Conservation (phyloP, 2,329 filamentous ascomycete genomes). For the Alternaria longipes region DNA sequence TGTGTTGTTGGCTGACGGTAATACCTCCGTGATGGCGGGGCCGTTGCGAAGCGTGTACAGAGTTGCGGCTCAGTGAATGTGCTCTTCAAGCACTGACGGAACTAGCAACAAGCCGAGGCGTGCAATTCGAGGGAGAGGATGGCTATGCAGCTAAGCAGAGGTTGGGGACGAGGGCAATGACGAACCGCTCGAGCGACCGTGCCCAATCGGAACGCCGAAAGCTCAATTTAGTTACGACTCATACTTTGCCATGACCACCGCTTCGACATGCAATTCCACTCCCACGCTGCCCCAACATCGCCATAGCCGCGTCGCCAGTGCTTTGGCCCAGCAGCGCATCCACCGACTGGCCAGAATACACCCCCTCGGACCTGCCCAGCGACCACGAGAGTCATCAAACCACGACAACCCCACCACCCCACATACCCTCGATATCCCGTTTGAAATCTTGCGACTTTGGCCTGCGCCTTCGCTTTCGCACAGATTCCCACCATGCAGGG, state of each 20-base stretch:
- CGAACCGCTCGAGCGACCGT: conserved; percentile 19
- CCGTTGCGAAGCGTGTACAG: background rate
- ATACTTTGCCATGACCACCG: conserved; percentile 6
- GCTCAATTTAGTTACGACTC: conserved; percentile 20
- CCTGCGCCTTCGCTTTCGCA: background rate
- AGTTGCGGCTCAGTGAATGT: background rate
- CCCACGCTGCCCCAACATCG: background rate
- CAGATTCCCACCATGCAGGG: conserved; percentile 35
- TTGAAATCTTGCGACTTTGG: conserved; percentile 3
- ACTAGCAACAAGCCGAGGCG: conserved; percentile 15
- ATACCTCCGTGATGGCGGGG: background rate
- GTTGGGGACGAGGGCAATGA: conserved; percentile 49
- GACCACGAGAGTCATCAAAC: conserved; percentile 2
- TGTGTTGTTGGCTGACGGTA: conserved; percentile 1
- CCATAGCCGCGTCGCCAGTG: background rate
- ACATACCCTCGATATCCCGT: conserved; percentile 15
- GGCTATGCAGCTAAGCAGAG: conserved; percentile 10
- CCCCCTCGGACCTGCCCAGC: background rate
- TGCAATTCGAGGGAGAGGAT: background rate
- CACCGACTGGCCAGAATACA: background rate
- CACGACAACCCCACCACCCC: conserved; percentile 32
- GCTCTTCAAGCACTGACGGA: conserved; percentile 1
- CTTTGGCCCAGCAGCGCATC: background rate
- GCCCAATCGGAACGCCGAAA: conserved; percentile 19
- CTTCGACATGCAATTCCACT: conserved; percentile 10